Conservation (phyloP, 2,329 filamentous ascomycete genomes). For the Aspergillus sp. region DNA sequence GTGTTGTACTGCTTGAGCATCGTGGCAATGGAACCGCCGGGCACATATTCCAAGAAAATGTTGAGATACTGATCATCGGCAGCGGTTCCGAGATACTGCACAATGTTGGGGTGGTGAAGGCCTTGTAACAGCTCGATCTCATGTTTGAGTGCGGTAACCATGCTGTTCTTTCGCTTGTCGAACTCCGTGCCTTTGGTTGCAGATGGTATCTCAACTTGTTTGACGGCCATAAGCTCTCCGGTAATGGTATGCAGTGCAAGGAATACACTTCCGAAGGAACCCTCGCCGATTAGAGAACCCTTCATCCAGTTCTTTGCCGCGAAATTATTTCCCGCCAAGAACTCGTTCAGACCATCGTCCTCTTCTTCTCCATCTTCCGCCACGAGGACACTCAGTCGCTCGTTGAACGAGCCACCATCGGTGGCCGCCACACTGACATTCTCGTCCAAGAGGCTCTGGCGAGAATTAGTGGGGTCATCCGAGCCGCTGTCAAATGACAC, state of each 20-base stretch:
- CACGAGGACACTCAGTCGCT: slow-evolving; percentile 78
- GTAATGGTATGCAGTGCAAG: slow-evolving; percentile 93
- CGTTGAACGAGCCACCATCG: slow-evolving; percentile 72
- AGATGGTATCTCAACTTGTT: slow-evolving; percentile 91
- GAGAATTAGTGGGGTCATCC: slow-evolving; percentile 74
- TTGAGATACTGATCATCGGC: slow-evolving; percentile 90
- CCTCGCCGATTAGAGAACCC: slow-evolving; percentile 92
- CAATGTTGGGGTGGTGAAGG: slow-evolving; percentile 93
- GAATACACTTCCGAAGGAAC: slow-evolving; percentile 94
- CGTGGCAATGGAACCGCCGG: slow-evolving; percentile 92
- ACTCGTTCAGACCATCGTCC: slow-evolving; percentile 85
- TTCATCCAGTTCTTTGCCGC: slow-evolving; percentile 99
- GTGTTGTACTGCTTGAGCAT: slow-evolving; percentile 99
- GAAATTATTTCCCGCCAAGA: slow-evolving; percentile 89
- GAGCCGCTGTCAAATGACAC: slow-evolving; percentile 66
- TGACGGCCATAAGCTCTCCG: slow-evolving; percentile 95
- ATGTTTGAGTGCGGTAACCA: slow-evolving; percentile 95
- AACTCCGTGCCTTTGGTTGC: slow-evolving; percentile 73
- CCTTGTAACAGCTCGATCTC: slow-evolving; percentile 94
- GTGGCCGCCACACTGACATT: slow-evolving; percentile 65
- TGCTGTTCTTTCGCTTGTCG: slow-evolving; percentile 91
- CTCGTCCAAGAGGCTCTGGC: slow-evolving; percentile 84
- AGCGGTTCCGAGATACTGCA: slow-evolving; percentile 95
- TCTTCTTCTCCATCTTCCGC: slow-evolving; percentile 88
- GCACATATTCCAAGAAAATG: slow-evolving; percentile 99